phyloP scores from a whole-genome alignment of 73 alveolate genomes.

The Paramecium tetraurelia region DNA sequence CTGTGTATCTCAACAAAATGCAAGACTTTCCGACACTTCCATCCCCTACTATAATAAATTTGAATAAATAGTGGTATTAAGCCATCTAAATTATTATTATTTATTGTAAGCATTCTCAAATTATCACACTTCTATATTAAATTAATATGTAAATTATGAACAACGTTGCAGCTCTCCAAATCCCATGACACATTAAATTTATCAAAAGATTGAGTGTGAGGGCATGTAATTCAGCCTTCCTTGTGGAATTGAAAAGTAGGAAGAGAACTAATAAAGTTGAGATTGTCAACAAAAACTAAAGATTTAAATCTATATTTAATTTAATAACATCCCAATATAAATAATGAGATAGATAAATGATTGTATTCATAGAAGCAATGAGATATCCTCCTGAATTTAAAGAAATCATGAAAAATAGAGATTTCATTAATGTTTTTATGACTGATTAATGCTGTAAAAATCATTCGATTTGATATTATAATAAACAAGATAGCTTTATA shows the following conservation, averaged over 20 bases:
- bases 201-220: no score
- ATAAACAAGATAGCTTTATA: no score
- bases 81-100: not conserved
- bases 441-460: no score
- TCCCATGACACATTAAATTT: not conserved
- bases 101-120: not conserved
- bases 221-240: no score
- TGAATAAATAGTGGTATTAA: slow-evolving; percentile 51
- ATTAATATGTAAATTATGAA: not conserved
- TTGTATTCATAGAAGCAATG: slow-evolving; percentile 62
- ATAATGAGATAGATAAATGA: slow-evolving; percentile 60
- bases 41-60: slow-evolving; percentile 58
- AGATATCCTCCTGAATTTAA: slow-evolving; percentile 74
- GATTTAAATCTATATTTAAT: no score
- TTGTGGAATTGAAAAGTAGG: no score
- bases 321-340: slow-evolving; percentile 59
- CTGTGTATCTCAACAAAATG: slow-evolving; percentile 65
- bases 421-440: not conserved
- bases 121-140: not conserved
- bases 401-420: slow-evolving; percentile 49
- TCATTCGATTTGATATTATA: no score
- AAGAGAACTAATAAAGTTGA: no score
- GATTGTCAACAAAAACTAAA: no score
- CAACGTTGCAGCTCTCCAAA: not conserved
- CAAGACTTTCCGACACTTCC: slow-evolving; percentile 69